phyloP scores from a whole-genome alignment of 805 yeast species.

The Jamesozyma rosinii region DNA sequence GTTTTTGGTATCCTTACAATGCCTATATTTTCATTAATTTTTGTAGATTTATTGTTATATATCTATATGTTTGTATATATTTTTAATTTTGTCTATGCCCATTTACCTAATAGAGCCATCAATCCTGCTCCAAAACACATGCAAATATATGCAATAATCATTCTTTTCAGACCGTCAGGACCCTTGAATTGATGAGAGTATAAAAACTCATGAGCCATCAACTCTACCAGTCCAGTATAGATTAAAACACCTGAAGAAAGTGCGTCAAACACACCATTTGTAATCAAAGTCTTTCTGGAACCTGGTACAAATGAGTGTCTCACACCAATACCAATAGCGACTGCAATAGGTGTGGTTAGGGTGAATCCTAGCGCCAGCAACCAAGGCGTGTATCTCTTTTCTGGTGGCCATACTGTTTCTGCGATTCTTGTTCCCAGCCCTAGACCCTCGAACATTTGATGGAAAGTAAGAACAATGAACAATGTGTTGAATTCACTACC shows the following conservation, averaged over 20 bases:
- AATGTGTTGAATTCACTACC: slow-evolving; percentile 57
- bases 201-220: slow-evolving; percentile 65
- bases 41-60: too few species aligned
- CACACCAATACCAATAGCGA: slow-evolving; percentile 71
- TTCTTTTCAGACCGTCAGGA: slow-evolving; percentile 41
- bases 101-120: slow-evolving; percentile 68
- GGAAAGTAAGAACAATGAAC: slow-evolving; percentile 60
- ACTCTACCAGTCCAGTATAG: slow-evolving; percentile 66
- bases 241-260: slow-evolving; percentile 64
- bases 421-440: slow-evolving; percentile 69
- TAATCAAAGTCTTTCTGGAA: slow-evolving; percentile 44
- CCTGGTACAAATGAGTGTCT: slow-evolving; percentile 47
- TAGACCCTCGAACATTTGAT: slow-evolving; percentile 71
- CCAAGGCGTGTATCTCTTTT: slow-evolving; percentile 35
- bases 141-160: slow-evolving; percentile 37
- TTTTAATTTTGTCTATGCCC: slow-evolving; percentile 43
- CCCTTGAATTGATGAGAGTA: slow-evolving; percentile 57
- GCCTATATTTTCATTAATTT: neutral
- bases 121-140: slow-evolving; percentile 52
- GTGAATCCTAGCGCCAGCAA: slow-evolving; percentile 42
- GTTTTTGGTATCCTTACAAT: too few species aligned
- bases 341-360: slow-evolving; percentile 57
- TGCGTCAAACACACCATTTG: slow-evolving; percentile 58
- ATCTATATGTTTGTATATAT: neutral
- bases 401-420: slow-evolving; percentile 45